These are phyloP conservation scores for Trichoderma virens DNA, from an alignment of 495 filamentous ascomycete species.

Conservation along the genomic window DNA sequence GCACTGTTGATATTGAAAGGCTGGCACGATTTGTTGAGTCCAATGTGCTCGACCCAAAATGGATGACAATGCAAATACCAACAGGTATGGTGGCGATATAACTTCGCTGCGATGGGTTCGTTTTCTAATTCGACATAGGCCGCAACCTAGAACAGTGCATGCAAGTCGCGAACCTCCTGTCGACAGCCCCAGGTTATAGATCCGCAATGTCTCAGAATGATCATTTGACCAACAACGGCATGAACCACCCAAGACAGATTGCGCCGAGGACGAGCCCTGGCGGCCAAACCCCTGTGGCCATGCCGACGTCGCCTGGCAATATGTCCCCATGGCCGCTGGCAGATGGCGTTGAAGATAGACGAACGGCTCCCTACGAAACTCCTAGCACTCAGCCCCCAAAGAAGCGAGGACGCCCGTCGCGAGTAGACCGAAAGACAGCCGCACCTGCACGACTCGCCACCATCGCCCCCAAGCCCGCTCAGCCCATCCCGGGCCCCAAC, in stretches of 20 bases:
- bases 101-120: background rate
- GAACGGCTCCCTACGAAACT: background rate
- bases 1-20: constrained; percentile 27
- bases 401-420: constrained; percentile 9
- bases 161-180: background rate
- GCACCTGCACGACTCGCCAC: constrained; percentile 2
- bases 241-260: background rate
- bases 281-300: background rate
- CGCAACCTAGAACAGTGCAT: constrained; percentile 11
- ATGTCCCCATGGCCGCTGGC: background rate
- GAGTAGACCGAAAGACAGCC: background rate
- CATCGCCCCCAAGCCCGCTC: constrained; percentile 5
- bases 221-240: background rate
- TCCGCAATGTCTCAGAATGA: background rate
- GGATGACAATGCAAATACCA: constrained; percentile 29
- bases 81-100: constrained; percentile 22
- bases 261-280: background rate
- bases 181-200: background rate
- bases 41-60: constrained; percentile 17
- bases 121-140: background rate
- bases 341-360: background rate
- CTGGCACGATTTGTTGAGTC: constrained; percentile 26
- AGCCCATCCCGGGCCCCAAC: background rate
- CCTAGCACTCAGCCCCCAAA: background rate
- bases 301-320: background rate